A percentile compares a stretch with the other conserved stretches of the same genome.
These are phyloP conservation scores for Didymella lethalis DNA, from an alignment of 2,329 filamentous ascomycete genomes.

Conservation along the genomic window DNA sequence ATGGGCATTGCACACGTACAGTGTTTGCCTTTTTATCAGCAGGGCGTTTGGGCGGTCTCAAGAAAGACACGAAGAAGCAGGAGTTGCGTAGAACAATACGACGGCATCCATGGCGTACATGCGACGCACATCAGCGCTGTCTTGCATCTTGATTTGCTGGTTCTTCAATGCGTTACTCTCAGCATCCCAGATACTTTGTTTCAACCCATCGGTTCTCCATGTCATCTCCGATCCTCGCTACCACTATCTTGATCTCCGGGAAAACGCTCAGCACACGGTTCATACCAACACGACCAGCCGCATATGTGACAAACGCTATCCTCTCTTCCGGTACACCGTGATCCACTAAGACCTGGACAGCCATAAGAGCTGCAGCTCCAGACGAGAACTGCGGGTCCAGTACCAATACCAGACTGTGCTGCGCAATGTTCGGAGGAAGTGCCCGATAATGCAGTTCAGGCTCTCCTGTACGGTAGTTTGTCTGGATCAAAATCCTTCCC, in stretches of 20 bases:
- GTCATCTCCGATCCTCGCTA: conserved; percentile 81
- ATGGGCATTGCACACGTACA: conserved; percentile 26
- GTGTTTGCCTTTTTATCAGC: not conserved
- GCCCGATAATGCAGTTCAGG: conserved; percentile 92
- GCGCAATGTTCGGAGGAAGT: conserved; percentile 72
- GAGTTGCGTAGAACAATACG: conserved; percentile 3
- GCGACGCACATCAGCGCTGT: not conserved
- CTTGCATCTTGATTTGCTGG: not conserved
- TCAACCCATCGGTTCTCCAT: conserved; percentile 90
- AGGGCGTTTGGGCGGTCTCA: not conserved
- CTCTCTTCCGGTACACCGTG: conserved; percentile 84
- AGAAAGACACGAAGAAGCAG: not conserved
- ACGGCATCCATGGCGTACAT: conserved; percentile 9
- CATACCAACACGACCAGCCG: conserved; percentile 82
- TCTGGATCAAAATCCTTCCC: conserved; percentile 89
- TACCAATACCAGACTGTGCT: conserved; percentile 82
- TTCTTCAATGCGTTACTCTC: conserved; percentile 8
- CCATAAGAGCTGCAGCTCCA: conserved; percentile 87
- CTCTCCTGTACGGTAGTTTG: conserved; percentile 73
- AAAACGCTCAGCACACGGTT: conserved; percentile 89
- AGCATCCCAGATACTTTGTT: conserved; percentile 89
- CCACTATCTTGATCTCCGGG: conserved; percentile 83
- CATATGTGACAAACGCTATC: conserved; percentile 93
- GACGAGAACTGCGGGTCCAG: conserved; percentile 95
- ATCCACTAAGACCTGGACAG: conserved; percentile 92